A percentile compares a stretch with the other conserved stretches of the same genome.
Evolutionary conservation across 768 basidiomycete genomes (phyloP).

Genomic region (Lentinula aciculospora): DNA sequence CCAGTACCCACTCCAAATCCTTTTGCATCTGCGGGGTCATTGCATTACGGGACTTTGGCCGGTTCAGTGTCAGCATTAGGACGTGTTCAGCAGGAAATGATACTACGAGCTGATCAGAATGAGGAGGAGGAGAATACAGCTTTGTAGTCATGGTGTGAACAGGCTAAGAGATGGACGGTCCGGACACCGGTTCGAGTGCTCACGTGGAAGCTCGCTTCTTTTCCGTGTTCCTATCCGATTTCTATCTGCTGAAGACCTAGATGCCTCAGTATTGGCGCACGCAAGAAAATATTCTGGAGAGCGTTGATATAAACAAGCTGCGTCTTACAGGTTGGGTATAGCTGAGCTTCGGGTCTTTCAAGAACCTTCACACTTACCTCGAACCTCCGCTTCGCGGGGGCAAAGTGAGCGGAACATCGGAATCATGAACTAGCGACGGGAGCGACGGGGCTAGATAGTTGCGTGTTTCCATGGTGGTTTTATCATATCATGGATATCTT

Average conservation of each 20-base stretch:
- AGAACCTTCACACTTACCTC: too few relatives aligned
- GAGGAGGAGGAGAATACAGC: conserved; percentile 1
- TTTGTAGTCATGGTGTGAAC: neutral
- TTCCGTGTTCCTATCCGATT: neutral
- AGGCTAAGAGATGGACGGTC: neutral
- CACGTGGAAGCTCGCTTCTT: neutral
- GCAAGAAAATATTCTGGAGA: too few relatives aligned
- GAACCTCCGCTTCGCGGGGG: too few relatives aligned
- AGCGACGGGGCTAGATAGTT: neutral
- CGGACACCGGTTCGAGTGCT: neutral
- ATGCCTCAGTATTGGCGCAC: too few relatives aligned
- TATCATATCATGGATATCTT: neutral
- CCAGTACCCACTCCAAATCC: conserved; percentile 47
- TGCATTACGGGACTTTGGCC: conserved; percentile 69
- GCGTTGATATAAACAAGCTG: too few relatives aligned
- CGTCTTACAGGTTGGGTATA: too few relatives aligned
- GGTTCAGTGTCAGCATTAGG: conserved; percentile 54
- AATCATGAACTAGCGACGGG: neutral
- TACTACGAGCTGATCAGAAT: conserved; percentile 11
- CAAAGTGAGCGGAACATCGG: too few relatives aligned
- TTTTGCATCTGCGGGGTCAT: conserved; percentile 54
- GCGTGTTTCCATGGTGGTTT: neutral
- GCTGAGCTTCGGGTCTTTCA: too few relatives aligned
- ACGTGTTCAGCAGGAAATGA: conserved; percentile 44
- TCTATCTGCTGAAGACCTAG: too few relatives aligned